Evolutionary conservation across 306 rosid species (phyloP).

Genomic region (Vigna nakashimae): DNA sequence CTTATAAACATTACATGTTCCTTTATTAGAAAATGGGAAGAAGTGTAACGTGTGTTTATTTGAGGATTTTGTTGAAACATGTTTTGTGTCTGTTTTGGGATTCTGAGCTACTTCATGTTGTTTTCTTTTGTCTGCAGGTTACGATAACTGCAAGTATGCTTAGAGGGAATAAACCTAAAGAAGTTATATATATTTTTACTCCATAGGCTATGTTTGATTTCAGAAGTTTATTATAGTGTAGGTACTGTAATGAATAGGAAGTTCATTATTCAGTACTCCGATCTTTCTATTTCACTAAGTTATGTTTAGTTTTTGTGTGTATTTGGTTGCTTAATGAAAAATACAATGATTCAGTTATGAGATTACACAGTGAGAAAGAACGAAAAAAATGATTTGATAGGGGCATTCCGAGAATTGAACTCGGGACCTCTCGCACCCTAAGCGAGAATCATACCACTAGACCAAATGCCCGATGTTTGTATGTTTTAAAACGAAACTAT

Average conservation of each 20-base stretch:
- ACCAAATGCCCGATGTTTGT: constrained; percentile 40
- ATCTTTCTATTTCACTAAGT: background rate
- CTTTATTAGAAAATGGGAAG: background rate
- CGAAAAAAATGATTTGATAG: background rate
- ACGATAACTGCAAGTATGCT: constrained; percentile 32
- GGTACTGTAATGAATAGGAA: background rate
- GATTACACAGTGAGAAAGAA: background rate
- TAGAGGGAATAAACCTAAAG: background rate
- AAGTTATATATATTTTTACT: background rate
- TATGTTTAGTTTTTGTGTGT: no score
- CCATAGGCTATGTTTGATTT: background rate
- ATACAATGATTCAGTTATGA: background rate
- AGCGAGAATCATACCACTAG: constrained; percentile 58
- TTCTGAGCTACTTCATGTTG: background rate
- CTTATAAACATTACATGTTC: background rate
- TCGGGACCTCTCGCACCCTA: constrained; percentile 58
- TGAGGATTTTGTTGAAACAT: background rate
- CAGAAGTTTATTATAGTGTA: background rate
- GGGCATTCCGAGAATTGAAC: constrained; percentile 57
- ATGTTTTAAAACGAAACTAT: accelerated
- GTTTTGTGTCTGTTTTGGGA: background rate
- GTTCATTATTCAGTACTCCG: background rate
- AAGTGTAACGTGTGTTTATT: background rate
- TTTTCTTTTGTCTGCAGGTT: constrained; percentile 42
- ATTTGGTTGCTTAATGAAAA: background rate